Conservation (phyloP, 1,284 basidiomycete genomes). For the Naganishia cerealis region DNA sequence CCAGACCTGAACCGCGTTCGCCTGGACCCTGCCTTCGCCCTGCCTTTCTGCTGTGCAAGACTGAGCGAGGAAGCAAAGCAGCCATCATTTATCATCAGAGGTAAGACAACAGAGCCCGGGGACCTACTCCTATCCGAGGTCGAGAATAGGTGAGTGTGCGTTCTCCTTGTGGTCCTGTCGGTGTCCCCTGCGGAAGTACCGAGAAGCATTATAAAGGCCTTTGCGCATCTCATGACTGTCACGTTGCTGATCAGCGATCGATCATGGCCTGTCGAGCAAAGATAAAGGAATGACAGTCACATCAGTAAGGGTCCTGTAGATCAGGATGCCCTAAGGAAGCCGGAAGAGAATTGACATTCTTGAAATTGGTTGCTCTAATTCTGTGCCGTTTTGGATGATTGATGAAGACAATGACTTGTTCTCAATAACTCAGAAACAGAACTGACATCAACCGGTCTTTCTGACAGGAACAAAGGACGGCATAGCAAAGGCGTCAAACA, state of each 20-base stretch:
- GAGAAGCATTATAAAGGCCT: not conserved
- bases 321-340: slow-evolving; percentile 2
- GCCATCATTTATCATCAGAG: slow-evolving; percentile 4
- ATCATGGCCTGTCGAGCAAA: not conserved
- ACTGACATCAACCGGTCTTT: slow-evolving; percentile 1
- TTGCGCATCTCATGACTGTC: not conserved
- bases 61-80: slow-evolving; percentile 1
- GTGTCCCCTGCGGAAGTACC: not conserved
- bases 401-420: not conserved
- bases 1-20: not conserved
- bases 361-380: not conserved
- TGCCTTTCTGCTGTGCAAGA: not conserved
- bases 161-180: not conserved
- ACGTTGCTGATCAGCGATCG: not conserved
- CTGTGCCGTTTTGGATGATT: not conserved
- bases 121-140: not conserved
- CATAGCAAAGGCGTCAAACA: not conserved
- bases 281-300: not conserved
- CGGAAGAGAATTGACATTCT: not conserved
- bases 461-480: slow-evolving; percentile 6
- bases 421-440: not conserved
- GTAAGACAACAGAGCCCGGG: not conserved
- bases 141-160: not conserved
- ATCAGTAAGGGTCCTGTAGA: not conserved
- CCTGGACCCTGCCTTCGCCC: not conserved